Base-by-base conservation (phyloP, 2,329 filamentous ascomycete species). In the Furcasterigmium furcatum region DNA sequence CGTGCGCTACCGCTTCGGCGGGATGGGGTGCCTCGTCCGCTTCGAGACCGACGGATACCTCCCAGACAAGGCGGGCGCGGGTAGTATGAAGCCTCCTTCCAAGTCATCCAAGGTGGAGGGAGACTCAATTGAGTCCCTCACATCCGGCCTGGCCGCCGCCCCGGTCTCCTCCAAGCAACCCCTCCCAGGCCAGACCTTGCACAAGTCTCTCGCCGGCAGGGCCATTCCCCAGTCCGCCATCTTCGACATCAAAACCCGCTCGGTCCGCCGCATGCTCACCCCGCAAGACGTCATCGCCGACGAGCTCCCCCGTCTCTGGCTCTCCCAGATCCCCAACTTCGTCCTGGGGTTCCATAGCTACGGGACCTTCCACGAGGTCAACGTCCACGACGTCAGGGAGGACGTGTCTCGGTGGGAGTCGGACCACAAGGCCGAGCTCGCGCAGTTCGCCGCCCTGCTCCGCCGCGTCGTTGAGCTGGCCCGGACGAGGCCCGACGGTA, bases 1-100 rank as follows among this genome's bases (percentile, higher is more conserved):
- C 8, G 54, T 88, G 1, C 61, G 64, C 4, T 88, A 87, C 49
- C 48, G 63, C 0, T 79, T 88, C 52, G 80, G 68, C 0, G 75
- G 67, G 1, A 55, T 83, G 10, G 60, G 62, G 0, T 70, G 72
- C 40, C 49, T 84, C 3, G 61, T 86, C 1, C 72, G 82, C 1
- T 82, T 74, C 41, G 79, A 82, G 55, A 69, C 64, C 0, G 82
- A 87, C 57, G 82, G 80, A 0, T 85, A 81, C 43, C 38, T 69
- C 12, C 39, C 53, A 4, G 45, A 50, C n/a, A 49, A 47, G 16
- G 40, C 16, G 9, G 39, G 7, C 22, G n/a, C 36, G 14, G 4
- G 13, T 25, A 42, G 9, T 19, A 44, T 3, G 19, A 27, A 40
- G 27, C 14, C 5, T 16, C 21, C 38, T 12, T 24, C 20, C 19